Percentiles rank a stretch among this genome's conserved stretches.
phyloP scores from a whole-genome alignment of 192 early-diverging fungal species.

The Mortierella claussenii region DNA sequence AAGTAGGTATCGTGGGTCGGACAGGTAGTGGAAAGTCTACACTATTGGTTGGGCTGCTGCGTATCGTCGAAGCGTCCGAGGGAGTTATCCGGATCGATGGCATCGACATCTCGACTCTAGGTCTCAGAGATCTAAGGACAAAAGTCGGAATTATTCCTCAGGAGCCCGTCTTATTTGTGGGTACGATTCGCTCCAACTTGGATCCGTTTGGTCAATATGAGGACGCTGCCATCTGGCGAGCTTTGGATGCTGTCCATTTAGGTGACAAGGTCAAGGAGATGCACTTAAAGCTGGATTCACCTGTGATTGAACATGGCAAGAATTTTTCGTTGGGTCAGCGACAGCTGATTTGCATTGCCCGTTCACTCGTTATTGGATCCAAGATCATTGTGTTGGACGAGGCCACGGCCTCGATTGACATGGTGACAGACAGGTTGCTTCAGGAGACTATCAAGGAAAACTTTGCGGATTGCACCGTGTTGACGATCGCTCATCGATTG shows the following conservation, averaged over 20 bases:
- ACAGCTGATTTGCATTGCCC: conserved; percentile 69
- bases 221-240: conserved; percentile 63
- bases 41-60: conserved; percentile 72
- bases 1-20: conserved; percentile 87
- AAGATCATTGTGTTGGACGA: conserved; percentile 61
- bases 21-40: conserved; percentile 83
- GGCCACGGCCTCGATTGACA: conserved; percentile 76
- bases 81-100: conserved; percentile 81
- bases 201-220: conserved; percentile 68
- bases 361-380: conserved; percentile 62
- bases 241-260: conserved; percentile 60
- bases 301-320: conserved; percentile 60
- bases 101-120: conserved; percentile 71
- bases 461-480: conserved; percentile 69
- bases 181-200: conserved; percentile 74
- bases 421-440: conserved; percentile 78
- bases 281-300: conserved; percentile 53
- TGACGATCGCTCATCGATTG: conserved; percentile 78
- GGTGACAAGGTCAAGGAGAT: conserved; percentile 44
- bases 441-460: conserved; percentile 71
- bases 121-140: conserved; percentile 71
- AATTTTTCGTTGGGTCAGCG: conserved; percentile 69
- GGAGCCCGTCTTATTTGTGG: conserved; percentile 72
- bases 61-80: conserved; percentile 73
- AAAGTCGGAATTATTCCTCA: conserved; percentile 71